Percentiles rank a stretch among this genome's conserved stretches.
Conservation (phyloP, 192 early-diverging fungal genomes). For the Anaeromyces robustus region DNA sequence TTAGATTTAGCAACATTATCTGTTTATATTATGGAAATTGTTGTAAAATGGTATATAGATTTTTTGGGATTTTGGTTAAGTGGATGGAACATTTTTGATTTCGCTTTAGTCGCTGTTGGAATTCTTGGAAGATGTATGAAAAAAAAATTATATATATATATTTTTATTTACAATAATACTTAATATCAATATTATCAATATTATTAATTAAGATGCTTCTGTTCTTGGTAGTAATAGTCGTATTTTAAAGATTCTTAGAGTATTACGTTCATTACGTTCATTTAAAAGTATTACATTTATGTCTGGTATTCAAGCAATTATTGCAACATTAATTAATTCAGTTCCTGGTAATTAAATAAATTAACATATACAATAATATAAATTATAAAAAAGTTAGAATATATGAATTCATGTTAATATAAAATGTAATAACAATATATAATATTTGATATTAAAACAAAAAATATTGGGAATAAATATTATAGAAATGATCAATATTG, state of each 20-base stretch:
- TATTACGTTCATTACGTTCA: background rate
- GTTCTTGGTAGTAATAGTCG: background rate
- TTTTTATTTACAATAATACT: background rate
- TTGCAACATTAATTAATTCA: background rate
- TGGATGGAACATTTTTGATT: background rate
- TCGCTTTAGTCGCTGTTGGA: background rate
- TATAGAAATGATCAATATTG: background rate
- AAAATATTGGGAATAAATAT: too few relatives aligned
- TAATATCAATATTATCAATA: background rate
- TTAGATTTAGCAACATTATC: background rate
- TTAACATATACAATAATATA: background rate
- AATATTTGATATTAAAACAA: too few relatives aligned
- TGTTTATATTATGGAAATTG: background rate
- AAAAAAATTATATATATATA: background rate
- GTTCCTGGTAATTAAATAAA: background rate
- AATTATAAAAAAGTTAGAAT: too few relatives aligned
- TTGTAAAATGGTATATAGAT: background rate
- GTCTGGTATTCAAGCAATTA: background rate
- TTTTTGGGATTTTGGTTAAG: background rate
- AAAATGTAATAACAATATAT: too few relatives aligned
- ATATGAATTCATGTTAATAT: too few relatives aligned
- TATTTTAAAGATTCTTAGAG: background rate
- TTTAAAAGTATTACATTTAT: background rate
- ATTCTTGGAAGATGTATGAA: background rate
- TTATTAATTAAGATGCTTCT: background rate